These are phyloP conservation scores for Leishmania turanica DNA, from an alignment of 208 protist genomes.

Conservation along the genomic window DNA sequence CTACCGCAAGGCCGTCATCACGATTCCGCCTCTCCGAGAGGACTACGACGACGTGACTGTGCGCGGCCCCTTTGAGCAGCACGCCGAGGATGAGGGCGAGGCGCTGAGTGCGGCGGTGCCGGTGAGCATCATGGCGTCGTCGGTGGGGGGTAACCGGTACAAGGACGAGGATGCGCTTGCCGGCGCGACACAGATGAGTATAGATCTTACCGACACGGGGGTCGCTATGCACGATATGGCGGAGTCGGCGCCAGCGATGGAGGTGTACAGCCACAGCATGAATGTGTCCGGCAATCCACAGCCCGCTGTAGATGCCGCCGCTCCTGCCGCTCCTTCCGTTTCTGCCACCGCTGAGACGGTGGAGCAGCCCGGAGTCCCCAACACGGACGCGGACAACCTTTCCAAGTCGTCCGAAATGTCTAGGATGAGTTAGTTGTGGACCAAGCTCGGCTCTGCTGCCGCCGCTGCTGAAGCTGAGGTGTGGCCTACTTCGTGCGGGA, in stretches of 20 bases:
- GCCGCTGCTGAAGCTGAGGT: not conserved
- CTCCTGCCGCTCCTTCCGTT: not conserved
- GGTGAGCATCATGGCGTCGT: conserved; percentile 6
- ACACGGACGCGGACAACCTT: not conserved
- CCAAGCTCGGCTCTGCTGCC: too few relatives aligned
- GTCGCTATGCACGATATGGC: conserved; percentile 1
- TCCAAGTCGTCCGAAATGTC: too few relatives aligned
- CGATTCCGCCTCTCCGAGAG: conserved; percentile 50
- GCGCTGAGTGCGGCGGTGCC: conserved; percentile 8
- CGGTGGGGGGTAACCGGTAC: not conserved
- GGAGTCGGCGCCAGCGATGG: conserved; percentile 7
- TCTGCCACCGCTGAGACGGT: not conserved
- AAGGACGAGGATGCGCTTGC: not conserved
- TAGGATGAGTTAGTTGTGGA: too few relatives aligned
- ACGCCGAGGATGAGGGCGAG: conserved; percentile 26
- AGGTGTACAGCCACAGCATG: conserved; percentile 4
- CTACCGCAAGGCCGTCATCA: conserved; percentile 58
- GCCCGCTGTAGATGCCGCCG: not conserved
- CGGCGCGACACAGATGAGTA: not conserved
- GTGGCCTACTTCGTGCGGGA: not conserved
- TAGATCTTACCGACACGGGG: not conserved
- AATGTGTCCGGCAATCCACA: not conserved
- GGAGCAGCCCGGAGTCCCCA: not conserved
- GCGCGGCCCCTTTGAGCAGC: conserved; percentile 14
- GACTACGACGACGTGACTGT: conserved; percentile 54